These are phyloP conservation scores for Medakamo hakoo DNA, from an alignment of 139 green algal genomes.

Conservation along the genomic window DNA sequence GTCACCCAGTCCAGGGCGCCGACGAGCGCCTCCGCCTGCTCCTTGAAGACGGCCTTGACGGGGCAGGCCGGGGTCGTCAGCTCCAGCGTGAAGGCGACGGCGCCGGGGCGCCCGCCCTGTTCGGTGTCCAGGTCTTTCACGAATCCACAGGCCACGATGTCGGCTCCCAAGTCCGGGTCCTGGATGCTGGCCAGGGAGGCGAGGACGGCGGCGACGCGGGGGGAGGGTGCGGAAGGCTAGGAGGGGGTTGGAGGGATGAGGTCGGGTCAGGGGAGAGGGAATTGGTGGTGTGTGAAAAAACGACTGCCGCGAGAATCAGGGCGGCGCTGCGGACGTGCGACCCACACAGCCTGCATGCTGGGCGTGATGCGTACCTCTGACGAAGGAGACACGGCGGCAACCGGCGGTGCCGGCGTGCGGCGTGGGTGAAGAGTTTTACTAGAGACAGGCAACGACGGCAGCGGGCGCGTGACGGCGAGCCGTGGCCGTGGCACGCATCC, in stretches of 20 bases:
- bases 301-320: too few species aligned
- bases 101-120: background rate
- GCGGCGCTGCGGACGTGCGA: too few species aligned
- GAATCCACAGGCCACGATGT: conserved; percentile 95
- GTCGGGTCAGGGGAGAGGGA: too few species aligned
- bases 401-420: too few species aligned
- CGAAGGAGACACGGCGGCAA: too few species aligned
- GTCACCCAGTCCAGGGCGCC: conserved; percentile 45
- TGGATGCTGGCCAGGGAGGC: conserved; percentile 65
- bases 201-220: conserved; percentile 45
- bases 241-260: background rate
- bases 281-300: too few species aligned
- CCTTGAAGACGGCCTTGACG: conserved; percentile 89
- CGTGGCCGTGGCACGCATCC: too few species aligned
- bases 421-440: too few species aligned
- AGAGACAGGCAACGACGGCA: too few species aligned
- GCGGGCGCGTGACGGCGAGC: too few species aligned
- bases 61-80: conserved; percentile 96
- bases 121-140: conserved; percentile 69
- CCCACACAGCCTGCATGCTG: too few species aligned
- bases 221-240: background rate
- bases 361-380: too few species aligned
- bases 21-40: conserved; percentile 18
- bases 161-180: conserved; percentile 91
- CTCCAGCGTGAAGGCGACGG: conserved; percentile 60